Evolutionary conservation across 805 yeast species (phyloP), one percentile per base, ranked within the genome.

Genomic region (Cyberlindnera mycetangii): DNA sequence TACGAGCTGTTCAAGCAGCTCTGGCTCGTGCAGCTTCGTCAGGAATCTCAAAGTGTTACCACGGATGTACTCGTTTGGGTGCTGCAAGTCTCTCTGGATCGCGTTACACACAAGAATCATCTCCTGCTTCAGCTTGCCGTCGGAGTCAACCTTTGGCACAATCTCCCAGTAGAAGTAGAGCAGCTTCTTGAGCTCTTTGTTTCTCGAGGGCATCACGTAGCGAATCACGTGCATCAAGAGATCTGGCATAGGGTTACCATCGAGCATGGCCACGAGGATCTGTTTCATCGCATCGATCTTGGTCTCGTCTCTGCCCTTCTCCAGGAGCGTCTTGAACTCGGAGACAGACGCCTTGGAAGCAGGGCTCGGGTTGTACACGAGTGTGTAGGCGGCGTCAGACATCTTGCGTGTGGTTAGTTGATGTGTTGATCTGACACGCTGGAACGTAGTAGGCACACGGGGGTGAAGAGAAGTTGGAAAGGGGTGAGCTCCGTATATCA

Each of bases 101-200:
- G 98, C 97, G 66, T 95, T 95, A 72, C 98, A 93, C 40, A 92
- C 98, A 52, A 93, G 79, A 67, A 95, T 92, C 98, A 93, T 93
- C 70, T 93, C 99, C 66, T 92, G 98, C 69, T 88, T 88, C 75
- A 95, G 78, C 65, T 88, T 89, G 4, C 98, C 98, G 42, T 85
- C 85, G 30, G 75, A 72, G 56, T 89, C 95, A 53, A 85, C 72
- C 68, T 95, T 95, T 44, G 96, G 95, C 62, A 96, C 95, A 45
- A 92, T 88, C 67, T 93, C 99, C 98, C 98, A 93, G 72, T 93
- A 93, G 59, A 89, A 87, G 61, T 92, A 93, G 52, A 95, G 73
- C 62, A 93, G 74, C 67, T 90, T 93, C 75, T 93, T 93, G 67
- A 95, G 79, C 58, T 83, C 86, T 68, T 93, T 95, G 68, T 83